Evolutionary conservation across 371 early-diverging fungal species (phyloP).

Genomic region (Paraphysoderma sedebokerense): DNA sequence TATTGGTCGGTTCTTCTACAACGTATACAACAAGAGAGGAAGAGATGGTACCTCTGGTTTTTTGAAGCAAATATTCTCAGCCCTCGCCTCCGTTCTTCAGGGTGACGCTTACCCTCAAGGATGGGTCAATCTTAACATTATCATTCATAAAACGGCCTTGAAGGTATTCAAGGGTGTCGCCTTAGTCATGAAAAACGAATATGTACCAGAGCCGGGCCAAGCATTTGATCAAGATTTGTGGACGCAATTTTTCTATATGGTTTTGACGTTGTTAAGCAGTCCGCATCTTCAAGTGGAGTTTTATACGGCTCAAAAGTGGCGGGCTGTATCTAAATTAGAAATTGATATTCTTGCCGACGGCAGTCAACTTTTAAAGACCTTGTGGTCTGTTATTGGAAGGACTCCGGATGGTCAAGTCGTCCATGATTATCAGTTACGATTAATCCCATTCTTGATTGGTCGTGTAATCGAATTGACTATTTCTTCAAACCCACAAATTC

Average conservation of each 20-base stretch:
- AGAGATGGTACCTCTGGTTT: not conserved
- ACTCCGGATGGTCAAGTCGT: conserved; percentile 1
- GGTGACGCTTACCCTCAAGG: conserved; percentile 21
- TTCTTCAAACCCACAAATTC: conserved; percentile 36
- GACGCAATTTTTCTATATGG: conserved; percentile 31
- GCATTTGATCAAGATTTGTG: conserved; percentile 20
- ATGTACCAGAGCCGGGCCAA: conserved; percentile 12
- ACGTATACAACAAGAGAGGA: conserved; percentile 4
- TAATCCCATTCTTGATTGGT: conserved; percentile 36
- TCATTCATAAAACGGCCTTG: conserved; percentile 30
- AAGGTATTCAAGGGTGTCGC: conserved; percentile 33
- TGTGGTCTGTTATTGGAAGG: conserved; percentile 29
- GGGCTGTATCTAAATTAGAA: conserved; percentile 36
- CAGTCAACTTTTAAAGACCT: conserved; percentile 23
- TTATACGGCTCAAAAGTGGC: conserved; percentile 33
- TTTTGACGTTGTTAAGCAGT: conserved; percentile 36
- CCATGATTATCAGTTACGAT: conserved; percentile 20
- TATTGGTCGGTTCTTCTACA: conserved; percentile 16
- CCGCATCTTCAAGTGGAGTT: conserved; percentile 33
- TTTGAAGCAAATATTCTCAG: conserved; percentile 5
- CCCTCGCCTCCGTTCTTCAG: not conserved
- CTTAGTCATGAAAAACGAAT: conserved; percentile 24
- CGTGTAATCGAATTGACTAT: conserved; percentile 38
- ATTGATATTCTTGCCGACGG: conserved; percentile 41
- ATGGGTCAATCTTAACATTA: conserved; percentile 38